A percentile compares a stretch with the other conserved stretches of the same genome.
Conservation (phyloP, 2,329 filamentous ascomycete genomes). For the Malbranchea zuffiana region DNA sequence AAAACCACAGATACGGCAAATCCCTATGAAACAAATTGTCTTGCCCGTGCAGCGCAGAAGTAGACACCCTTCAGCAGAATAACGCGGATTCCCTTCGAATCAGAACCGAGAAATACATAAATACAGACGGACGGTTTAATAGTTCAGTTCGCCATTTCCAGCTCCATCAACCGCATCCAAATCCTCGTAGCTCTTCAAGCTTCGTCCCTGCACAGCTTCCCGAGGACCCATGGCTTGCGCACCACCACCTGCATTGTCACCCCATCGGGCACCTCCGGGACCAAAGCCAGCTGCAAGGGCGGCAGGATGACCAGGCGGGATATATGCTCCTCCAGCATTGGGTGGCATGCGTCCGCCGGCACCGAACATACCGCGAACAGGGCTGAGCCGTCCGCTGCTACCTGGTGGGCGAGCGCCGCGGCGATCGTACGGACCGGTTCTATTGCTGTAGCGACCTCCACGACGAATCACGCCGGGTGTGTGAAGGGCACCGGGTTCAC, state of each 20-base stretch:
- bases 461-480: slow-evolving; percentile 57
- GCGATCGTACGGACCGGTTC: slow-evolving; percentile 64
- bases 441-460: slow-evolving; percentile 52
- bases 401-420: slow-evolving; percentile 41
- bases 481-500: slow-evolving; percentile 36
- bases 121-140: too few relatives aligned
- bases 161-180: slow-evolving; percentile 71
- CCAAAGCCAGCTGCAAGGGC: slow-evolving; percentile 36
- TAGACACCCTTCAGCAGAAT: too few relatives aligned
- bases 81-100: too few relatives aligned
- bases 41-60: too few relatives aligned
- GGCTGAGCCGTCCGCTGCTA: slow-evolving; percentile 38
- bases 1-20: too few relatives aligned
- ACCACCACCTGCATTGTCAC: slow-evolving; percentile 61
- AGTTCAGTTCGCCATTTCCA: slow-evolving; percentile 78
- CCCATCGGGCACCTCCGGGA: slow-evolving; percentile 49
- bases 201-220: slow-evolving; percentile 85
- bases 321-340: slow-evolving; percentile 23
- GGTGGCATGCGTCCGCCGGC: slow-evolving; percentile 24
- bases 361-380: slow-evolving; percentile 29
- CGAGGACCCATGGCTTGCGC: slow-evolving; percentile 67
- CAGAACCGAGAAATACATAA: too few relatives aligned
- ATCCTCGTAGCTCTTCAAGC: slow-evolving; percentile 94
- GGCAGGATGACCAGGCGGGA: slow-evolving; percentile 32
- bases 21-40: too few relatives aligned